Percentiles rank a stretch among this genome's conserved stretches.
phyloP scores from a whole-genome alignment of 139 green algal species.

The Pedinophyceae sp. region DNA sequence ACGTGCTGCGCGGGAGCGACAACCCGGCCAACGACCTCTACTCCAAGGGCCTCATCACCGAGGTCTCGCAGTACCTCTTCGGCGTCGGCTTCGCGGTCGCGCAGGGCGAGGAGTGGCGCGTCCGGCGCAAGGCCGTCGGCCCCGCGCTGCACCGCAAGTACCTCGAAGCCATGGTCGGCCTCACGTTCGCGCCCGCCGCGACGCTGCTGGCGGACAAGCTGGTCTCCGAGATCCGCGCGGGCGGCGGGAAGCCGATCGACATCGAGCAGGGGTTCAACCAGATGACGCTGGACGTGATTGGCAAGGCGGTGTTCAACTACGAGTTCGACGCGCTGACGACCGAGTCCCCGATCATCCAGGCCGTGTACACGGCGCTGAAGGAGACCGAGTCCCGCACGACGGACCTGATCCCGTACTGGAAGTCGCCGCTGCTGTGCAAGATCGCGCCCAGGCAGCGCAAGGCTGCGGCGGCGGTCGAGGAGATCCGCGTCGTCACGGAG shows the following conservation, averaged over 20 bases:
- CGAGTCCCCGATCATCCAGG: conserved; percentile 67
- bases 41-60: conserved; percentile 78
- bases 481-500: conserved; percentile 80
- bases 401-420: conserved; percentile 90
- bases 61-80: conserved; percentile 89
- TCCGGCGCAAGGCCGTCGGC: conserved; percentile 64
- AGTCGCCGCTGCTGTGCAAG: conserved; percentile 42
- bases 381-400: conserved; percentile 92
- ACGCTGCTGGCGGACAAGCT: conserved; percentile 65
- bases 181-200: conserved; percentile 59
- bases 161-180: conserved; percentile 77
- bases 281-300: conserved; percentile 96
- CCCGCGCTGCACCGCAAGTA: conserved; percentile 85
- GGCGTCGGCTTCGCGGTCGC: conserved; percentile 86
- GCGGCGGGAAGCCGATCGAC: conserved; percentile 46
- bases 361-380: conserved; percentile 96
- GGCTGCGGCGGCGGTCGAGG: conserved; percentile 43
- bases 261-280: conserved; percentile 90
- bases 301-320: conserved; percentile 97
- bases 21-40: conserved; percentile 59
- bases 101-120: conserved; percentile 66
- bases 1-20: conserved; percentile 79
- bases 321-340: conserved; percentile 85
- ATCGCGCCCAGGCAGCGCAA: conserved; percentile 52
- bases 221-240: conserved; percentile 10